These are phyloP conservation scores for Cyclospora cayetanensis DNA, from an alignment of 169 alveolate species.

Conservation along the genomic window DNA sequence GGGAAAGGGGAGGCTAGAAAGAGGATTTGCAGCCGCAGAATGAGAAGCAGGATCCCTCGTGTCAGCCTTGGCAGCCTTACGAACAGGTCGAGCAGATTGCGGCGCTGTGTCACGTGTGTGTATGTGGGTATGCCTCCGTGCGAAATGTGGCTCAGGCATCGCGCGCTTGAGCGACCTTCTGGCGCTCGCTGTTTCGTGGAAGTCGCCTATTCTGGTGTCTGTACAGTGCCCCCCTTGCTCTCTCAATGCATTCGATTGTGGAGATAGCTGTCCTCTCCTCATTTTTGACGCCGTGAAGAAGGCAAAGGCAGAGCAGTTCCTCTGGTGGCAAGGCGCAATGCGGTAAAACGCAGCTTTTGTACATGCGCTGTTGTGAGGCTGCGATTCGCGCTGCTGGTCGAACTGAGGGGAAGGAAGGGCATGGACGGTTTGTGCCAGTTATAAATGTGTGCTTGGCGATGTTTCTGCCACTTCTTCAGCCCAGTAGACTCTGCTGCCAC, in stretches of 20 bases:
- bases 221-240: background rate
- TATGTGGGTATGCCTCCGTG: no score
- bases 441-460: no score
- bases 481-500: no score
- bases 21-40: background rate
- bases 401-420: no score
- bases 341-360: background rate
- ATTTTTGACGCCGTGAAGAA: background rate
- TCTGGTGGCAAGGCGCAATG: background rate
- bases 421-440: no score
- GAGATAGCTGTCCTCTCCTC: background rate
- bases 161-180: no score
- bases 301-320: background rate
- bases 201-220: background rate
- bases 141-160: no score
- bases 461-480: no score
- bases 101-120: no score
- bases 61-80: background rate
- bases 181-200: no score
- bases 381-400: background rate
- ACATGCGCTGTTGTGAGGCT: background rate
- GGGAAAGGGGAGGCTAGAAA: background rate
- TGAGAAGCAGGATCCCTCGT: background rate
- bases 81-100: no score
- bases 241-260: background rate